phyloP scores from a whole-genome alignment of 768 basidiomycete genomes.

The Sistotremastrum suecicum region DNA sequence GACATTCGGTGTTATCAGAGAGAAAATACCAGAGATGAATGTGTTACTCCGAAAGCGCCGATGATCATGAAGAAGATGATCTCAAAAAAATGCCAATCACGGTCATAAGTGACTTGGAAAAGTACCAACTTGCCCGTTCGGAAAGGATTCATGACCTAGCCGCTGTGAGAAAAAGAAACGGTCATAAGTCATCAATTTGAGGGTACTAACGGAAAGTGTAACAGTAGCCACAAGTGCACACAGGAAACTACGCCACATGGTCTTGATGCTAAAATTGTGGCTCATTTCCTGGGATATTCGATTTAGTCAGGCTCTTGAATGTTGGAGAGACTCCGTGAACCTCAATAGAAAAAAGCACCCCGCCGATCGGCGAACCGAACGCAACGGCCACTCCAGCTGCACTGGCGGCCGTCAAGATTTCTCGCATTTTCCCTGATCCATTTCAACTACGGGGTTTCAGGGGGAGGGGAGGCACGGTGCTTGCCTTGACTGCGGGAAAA shows the following conservation, averaged over 20 bases:
- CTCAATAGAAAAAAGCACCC: slow-evolving; percentile 61
- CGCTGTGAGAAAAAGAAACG: not conserved
- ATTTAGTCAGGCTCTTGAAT: not conserved
- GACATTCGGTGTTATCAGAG: slow-evolving; percentile 4
- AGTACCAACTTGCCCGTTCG: slow-evolving; percentile 89
- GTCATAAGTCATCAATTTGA: too few relatives aligned
- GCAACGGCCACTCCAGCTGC: slow-evolving; percentile 97
- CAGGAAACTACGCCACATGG: slow-evolving; percentile 66
- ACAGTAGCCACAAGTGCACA: not conserved
- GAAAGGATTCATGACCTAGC: slow-evolving; percentile 62
- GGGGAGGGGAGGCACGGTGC: slow-evolving; percentile 11
- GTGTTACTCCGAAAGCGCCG: slow-evolving; percentile 79
- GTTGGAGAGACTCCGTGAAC: slow-evolving; percentile 15
- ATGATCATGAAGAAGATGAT: slow-evolving; percentile 92
- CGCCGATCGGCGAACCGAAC: slow-evolving; percentile 93
- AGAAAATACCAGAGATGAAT: not conserved
- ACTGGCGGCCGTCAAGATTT: slow-evolving; percentile 89
- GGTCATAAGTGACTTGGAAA: slow-evolving; percentile 83
- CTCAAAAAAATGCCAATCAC: slow-evolving; percentile 99
- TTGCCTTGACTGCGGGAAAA: slow-evolving; percentile 83
- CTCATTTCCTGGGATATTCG: slow-evolving; percentile 82
- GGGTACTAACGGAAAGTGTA: slow-evolving; percentile 43
- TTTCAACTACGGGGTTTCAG: slow-evolving; percentile 8
- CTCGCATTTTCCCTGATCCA: slow-evolving; percentile 60
- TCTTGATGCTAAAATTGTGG: slow-evolving; percentile 89